Evolutionary conservation across 495 filamentous ascomycete species (phyloP), one percentile per base, ranked within the genome.

Genomic region (Aspergillus bertholletiae): DNA sequence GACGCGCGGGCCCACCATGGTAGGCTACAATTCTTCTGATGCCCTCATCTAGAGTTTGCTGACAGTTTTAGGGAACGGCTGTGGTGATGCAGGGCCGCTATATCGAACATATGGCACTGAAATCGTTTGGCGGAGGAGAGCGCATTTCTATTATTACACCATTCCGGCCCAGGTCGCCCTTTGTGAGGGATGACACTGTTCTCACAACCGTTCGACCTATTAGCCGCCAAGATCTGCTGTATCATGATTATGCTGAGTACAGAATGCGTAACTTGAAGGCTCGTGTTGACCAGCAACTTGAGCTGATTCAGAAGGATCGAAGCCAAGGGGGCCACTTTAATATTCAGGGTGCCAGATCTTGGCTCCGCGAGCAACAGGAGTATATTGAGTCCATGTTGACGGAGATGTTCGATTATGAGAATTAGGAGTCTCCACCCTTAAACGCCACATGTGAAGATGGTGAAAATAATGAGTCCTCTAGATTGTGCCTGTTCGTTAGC

Each of bases 101-200:
- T 62, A 88, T 89, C 55, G 79, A 83, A 49, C 87, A 90, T 61
- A 80, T 83, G 63, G 87, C 86, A 15, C 73, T 89, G 11, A 77
- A 78, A 21, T 78, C 84, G 1, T 74, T 84, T 18, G 84, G 85
- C 13, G 73, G 75, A 4, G 74, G 76, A 23, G 87, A 88, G 67
- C 83, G 86, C 45, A 86, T 89, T 69, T 86, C 81, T 18, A 85
- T 87, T 75, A 84, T 89, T 8, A 88, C 86, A 7, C 84, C 83
- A 9, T 88, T 88, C 72, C 77, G 86, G 13, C 83, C 85, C 4
- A 76, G 74, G 17, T 75, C 72, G 18, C 73, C 85, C 1, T 66
- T 66, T 17, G 57, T 84, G 34, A 74, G 70, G 15, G 86, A 89
- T 56, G 85, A 88, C 54, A 81, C 80, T 5, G 79, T 84, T 20